Evolutionary conservation across 768 basidiomycete genomes (phyloP).

Genomic region (Leccinum subgranulosum): DNA sequence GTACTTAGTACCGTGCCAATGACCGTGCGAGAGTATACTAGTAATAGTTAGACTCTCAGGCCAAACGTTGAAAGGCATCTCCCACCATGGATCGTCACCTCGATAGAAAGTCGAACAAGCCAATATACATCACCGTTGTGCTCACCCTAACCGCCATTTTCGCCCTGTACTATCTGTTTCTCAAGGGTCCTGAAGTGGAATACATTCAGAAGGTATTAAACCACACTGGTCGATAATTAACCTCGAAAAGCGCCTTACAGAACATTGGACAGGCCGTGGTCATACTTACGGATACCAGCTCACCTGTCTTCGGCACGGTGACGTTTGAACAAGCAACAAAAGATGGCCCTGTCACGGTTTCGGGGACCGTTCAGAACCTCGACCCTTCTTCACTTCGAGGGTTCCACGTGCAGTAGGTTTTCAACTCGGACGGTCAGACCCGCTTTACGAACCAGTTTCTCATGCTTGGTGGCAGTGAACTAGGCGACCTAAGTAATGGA

Average conservation of each 20-base stretch:
- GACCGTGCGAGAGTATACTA: not conserved
- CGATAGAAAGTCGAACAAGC: constrained; percentile 22
- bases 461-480: constrained; percentile 16
- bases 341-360: constrained; percentile 54
- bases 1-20: not conserved
- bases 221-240: not conserved
- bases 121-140: constrained; percentile 11
- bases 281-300: constrained; percentile 54
- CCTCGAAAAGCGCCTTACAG: not conserved
- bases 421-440: not conserved
- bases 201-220: constrained; percentile 21
- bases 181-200: constrained; percentile 15
- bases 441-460: constrained; percentile 19
- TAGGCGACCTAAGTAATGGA: constrained; percentile 64
- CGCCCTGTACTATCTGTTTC: constrained; percentile 16
- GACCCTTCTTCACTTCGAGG: constrained; percentile 59
- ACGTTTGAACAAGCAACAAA: constrained; percentile 56
- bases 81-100: constrained; percentile 20
- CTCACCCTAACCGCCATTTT: constrained; percentile 17
- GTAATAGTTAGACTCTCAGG: not conserved
- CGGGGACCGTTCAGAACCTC: constrained; percentile 60
- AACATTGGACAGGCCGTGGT: constrained; percentile 45
- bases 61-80: not conserved
- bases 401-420: constrained; percentile 76
- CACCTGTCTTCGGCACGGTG: constrained; percentile 60